phyloP scores from a whole-genome alignment of 371 early-diverging fungal genomes.

The Catenaria anguillulae region DNA sequence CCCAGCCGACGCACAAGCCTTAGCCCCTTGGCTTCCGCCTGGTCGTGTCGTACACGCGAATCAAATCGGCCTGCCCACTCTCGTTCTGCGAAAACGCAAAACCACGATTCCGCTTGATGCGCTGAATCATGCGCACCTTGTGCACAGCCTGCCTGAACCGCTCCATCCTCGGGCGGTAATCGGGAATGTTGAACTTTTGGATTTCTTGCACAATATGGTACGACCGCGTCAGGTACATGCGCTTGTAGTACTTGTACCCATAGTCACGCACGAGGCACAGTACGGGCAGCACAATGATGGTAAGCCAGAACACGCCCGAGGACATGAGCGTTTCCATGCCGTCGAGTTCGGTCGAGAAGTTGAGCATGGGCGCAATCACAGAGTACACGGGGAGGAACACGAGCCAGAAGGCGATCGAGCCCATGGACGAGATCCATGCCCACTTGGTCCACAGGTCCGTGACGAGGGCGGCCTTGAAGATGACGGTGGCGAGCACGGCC shows the following conservation, averaged over 20 bases:
- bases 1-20: not conserved
- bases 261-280: slow-evolving; percentile 72
- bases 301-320: slow-evolving; percentile 72
- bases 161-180: slow-evolving; percentile 91
- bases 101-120: slow-evolving; percentile 81
- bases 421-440: slow-evolving; percentile 61
- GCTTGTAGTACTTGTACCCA: slow-evolving; percentile 56
- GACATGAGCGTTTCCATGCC: slow-evolving; percentile 35
- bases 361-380: slow-evolving; percentile 53
- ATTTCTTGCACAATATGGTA: slow-evolving; percentile 39
- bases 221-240: slow-evolving; percentile 10
- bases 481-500: slow-evolving; percentile 57
- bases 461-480: slow-evolving; percentile 67
- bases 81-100: slow-evolving; percentile 97
- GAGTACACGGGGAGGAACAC: slow-evolving; percentile 73
- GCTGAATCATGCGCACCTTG: slow-evolving; percentile 85
- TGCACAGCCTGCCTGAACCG: slow-evolving; percentile 92
- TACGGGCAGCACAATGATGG: slow-evolving; percentile 61
- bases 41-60: slow-evolving; percentile 93
- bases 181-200: slow-evolving; percentile 82
- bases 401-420: slow-evolving; percentile 78
- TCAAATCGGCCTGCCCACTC: slow-evolving; percentile 80
- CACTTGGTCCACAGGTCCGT: slow-evolving; percentile 30
- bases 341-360: slow-evolving; percentile 49
- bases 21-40: slow-evolving; percentile 67